These are phyloP conservation scores for Vitis labrusca DNA, from an alignment of 164 flowering plant genomes.

Conservation along the genomic window DNA sequence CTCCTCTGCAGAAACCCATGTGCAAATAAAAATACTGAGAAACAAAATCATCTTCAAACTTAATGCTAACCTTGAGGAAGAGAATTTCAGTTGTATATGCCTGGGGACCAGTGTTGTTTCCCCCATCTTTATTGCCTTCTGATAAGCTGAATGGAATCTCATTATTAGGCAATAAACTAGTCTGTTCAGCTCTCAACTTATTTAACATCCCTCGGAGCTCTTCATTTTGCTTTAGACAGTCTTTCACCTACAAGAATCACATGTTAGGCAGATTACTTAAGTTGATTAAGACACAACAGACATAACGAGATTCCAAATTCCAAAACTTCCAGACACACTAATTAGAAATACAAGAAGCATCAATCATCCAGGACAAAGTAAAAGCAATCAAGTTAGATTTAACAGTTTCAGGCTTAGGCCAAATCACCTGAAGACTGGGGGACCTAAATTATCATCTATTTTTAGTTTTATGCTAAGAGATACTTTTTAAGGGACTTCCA, in stretches of 20 bases:
- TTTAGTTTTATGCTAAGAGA: no score
- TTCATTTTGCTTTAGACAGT: conserved; percentile 81
- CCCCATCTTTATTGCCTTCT: conserved; percentile 19
- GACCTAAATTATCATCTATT: no score
- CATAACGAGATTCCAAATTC: not conserved
- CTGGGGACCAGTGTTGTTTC: conserved; percentile 13
- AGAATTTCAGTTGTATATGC: conserved; percentile 42
- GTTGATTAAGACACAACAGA: not conserved
- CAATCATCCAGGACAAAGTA: no score
- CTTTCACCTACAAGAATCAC: conserved; percentile 59
- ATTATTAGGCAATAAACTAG: conserved; percentile 23
- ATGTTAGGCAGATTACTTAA: not conserved
- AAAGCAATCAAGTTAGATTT: no score
- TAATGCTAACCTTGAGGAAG: conserved; percentile 59
- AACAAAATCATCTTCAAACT: not conserved
- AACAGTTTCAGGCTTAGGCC: no score
- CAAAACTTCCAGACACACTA: not conserved
- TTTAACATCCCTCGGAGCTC: conserved; percentile 70
- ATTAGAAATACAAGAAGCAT: not conserved
- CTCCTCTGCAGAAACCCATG: not conserved
- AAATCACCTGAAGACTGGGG: no score
- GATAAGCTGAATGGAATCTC: conserved; percentile 14
- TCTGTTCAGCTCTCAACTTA: conserved; percentile 71
- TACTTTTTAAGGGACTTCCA: no score
- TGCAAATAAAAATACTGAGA: not conserved